Conservation (phyloP, 768 basidiomycete genomes). For the Jaapia argillacea region DNA sequence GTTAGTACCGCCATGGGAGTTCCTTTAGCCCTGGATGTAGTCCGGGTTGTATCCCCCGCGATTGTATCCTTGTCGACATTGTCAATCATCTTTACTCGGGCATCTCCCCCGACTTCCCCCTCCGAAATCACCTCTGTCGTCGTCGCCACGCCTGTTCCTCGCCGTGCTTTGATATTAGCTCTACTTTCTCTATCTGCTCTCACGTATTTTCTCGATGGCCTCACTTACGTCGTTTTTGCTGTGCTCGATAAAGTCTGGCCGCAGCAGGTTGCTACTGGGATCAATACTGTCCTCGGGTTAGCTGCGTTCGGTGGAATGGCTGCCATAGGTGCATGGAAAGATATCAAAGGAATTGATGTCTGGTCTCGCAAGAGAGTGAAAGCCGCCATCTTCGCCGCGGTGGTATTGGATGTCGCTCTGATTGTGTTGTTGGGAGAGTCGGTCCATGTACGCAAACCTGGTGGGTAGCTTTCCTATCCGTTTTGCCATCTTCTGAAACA, state of each 20-base stretch:
- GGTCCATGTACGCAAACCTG: constrained; percentile 22
- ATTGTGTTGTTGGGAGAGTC: constrained; percentile 41
- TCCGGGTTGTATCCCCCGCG: constrained; percentile 61
- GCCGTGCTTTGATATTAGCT: constrained; percentile 64
- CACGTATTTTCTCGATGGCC: constrained; percentile 71
- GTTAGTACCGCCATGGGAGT: constrained; percentile 5
- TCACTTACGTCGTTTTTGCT: constrained; percentile 55
- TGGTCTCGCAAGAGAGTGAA: constrained; percentile 57
- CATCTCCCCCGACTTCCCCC: constrained; percentile 30
- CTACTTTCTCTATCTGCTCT: constrained; percentile 61
- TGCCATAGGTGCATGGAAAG: constrained; percentile 72
- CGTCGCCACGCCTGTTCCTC: constrained; percentile 61
- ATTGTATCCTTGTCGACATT: constrained; percentile 52
- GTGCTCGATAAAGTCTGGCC: constrained; percentile 62
- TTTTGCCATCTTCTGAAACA: neutral
- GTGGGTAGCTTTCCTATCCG: constrained; percentile 5
- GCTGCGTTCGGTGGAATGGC: constrained; percentile 64
- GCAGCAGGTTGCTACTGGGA: constrained; percentile 48
- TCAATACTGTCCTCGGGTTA: constrained; percentile 60
- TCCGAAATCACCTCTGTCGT: constrained; percentile 74
- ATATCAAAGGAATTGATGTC: constrained; percentile 56
- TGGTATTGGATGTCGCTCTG: constrained; percentile 51
- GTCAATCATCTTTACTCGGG: constrained; percentile 44
- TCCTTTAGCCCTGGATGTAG: constrained; percentile 34
- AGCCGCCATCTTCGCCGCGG: constrained; percentile 38